phyloP scores from a whole-genome alignment of 2,329 filamentous ascomycete species.

The Chaetomium sp. region DNA sequence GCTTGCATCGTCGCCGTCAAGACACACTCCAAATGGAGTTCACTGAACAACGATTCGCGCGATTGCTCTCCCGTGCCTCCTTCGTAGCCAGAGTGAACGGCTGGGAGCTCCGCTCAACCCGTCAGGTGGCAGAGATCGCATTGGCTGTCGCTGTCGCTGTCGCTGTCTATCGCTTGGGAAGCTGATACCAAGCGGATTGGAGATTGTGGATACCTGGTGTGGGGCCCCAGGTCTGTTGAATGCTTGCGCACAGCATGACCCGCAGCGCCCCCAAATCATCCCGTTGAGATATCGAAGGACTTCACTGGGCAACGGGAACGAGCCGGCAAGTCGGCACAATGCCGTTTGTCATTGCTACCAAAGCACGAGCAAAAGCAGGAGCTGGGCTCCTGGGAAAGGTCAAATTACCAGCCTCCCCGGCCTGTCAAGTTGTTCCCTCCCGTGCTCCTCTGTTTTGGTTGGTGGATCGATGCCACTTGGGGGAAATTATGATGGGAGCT shows the following conservation, averaged over 20 bases:
- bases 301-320: neutral
- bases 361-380: neutral
- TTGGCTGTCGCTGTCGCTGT: neutral
- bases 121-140: neutral
- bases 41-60: neutral
- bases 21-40: neutral
- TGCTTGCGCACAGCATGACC: slow-evolving; percentile 23
- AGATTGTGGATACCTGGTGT: neutral
- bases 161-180: too few species aligned
- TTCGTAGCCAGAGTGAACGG: neutral
- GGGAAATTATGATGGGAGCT: slow-evolving; percentile 33
- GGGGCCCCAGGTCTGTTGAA: slow-evolving; percentile 15
- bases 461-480: slow-evolving; percentile 32
- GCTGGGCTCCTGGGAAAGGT: neutral
- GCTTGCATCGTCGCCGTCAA: neutral
- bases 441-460: slow-evolving; percentile 13
- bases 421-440: slow-evolving; percentile 1
- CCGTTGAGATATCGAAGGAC: slow-evolving; percentile 3
- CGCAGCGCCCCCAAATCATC: slow-evolving; percentile 17
- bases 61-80: neutral
- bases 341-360: neutral
- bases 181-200: neutral
- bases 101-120: neutral
- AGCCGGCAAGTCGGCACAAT: slow-evolving; percentile 12
- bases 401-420: neutral